A percentile compares a stretch with the other conserved stretches of the same genome.
These are phyloP conservation scores for Talaromyces amestolkiae DNA, from an alignment of 2,329 filamentous ascomycete genomes.

Conservation along the genomic window DNA sequence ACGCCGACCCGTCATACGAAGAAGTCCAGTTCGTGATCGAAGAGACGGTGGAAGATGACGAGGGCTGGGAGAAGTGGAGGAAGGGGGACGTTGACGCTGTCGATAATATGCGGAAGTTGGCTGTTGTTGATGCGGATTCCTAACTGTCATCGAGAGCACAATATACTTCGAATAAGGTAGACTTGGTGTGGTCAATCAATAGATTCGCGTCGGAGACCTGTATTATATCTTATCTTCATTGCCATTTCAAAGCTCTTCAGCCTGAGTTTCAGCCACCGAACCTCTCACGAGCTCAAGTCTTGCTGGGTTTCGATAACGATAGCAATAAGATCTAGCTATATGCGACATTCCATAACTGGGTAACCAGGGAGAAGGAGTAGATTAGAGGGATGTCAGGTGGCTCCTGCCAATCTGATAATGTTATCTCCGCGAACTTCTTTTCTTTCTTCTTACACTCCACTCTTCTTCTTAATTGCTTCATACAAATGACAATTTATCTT, in stretches of 20 bases:
- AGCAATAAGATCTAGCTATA: not conserved
- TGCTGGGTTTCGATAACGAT: not conserved
- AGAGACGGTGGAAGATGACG: conserved; percentile 23
- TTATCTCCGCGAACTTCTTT: not conserved
- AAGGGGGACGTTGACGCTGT: conserved; percentile 8
- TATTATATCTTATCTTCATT: no score
- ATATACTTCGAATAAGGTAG: no score
- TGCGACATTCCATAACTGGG: not conserved
- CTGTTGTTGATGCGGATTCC: not conserved
- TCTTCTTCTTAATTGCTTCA: not conserved
- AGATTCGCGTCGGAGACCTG: no score
- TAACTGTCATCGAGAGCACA: not conserved
- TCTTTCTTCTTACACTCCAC: not conserved
- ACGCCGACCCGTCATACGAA: conserved; percentile 42
- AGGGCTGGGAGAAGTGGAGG: conserved; percentile 18
- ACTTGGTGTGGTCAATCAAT: no score
- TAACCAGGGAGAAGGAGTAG: not conserved
- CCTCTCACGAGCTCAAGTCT: not conserved
- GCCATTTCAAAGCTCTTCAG: not conserved
- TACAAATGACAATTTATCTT: not conserved
- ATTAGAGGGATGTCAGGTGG: not conserved
- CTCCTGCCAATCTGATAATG: not conserved
- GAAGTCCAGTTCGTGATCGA: conserved; percentile 36
- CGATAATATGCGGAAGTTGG: not conserved
- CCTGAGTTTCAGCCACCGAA: not conserved